Evolutionary conservation across 257 asterid genomes (phyloP).

Genomic region (Solanum pinnatisectum): DNA sequence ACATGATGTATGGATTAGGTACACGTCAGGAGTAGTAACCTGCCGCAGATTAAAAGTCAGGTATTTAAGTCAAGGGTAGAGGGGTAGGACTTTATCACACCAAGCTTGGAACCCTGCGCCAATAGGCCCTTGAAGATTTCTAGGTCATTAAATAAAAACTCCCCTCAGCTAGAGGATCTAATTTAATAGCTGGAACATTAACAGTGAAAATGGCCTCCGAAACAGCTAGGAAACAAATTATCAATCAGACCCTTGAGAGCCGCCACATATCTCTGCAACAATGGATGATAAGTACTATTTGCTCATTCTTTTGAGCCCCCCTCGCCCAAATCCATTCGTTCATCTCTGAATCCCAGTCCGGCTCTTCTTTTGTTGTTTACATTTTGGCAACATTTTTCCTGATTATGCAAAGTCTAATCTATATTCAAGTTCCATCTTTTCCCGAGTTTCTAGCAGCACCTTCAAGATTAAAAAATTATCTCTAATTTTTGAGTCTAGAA

Average conservation of each 20-base stretch:
- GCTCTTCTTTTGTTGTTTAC: neutral
- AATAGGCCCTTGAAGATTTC: neutral
- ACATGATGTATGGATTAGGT: neutral
- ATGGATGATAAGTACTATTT: neutral
- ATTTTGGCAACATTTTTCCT: neutral
- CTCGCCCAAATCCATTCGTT: neutral
- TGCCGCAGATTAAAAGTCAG: neutral
- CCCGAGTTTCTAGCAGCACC: neutral
- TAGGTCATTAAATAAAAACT: neutral
- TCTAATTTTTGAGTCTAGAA: neutral
- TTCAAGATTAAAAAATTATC: neutral
- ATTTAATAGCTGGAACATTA: neutral
- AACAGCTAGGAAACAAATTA: neutral
- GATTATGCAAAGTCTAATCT: neutral
- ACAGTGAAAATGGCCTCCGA: neutral
- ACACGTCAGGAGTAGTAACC: neutral
- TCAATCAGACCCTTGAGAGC: neutral
- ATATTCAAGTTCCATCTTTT: neutral
- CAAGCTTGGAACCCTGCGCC: neutral
- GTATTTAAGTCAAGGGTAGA: neutral
- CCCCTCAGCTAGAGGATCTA: neutral
- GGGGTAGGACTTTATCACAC: neutral
- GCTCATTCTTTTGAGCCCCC: neutral
- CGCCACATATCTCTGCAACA: neutral
- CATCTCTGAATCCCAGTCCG: neutral